Evolutionary conservation across 2,329 filamentous ascomycete genomes (phyloP), one percentile per base, ranked within the genome.

Genomic region (Claviceps citrina): DNA sequence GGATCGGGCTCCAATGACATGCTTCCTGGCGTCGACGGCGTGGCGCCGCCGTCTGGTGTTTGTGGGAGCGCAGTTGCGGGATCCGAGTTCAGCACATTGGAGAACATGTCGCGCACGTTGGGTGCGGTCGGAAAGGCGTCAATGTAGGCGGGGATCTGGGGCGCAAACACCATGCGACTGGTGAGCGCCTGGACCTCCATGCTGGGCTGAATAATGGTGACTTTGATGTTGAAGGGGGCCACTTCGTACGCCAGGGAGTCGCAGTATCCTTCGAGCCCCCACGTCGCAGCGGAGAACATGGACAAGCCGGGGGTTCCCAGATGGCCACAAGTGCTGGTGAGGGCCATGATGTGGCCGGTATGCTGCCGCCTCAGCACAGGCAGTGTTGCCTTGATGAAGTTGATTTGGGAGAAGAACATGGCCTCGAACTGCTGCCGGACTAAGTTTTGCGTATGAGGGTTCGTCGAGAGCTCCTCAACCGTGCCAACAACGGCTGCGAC

Each of bases 201-300:
- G 60, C 86, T 93, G 20, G 87, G 86, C 65, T 98, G 89, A 33
- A 98, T 81, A 49, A 96, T 87, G 31, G 86, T 95, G 59, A 96
- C 76, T 60, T 89, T 93, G 64, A 96, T 78, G 62, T 95, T 95
- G 66, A 96, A 96, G 0, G 91, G 91, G 0, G 89, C 83, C 47
- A 98, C 82, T 61, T 98, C 91, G 61, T 95, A 98, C 1, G 89
- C 87, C 19, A 98, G 70, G 44, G 84, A 85, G 62, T 96, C 89
- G 63, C 87, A 95, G 58, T 91, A 95, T 15, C 89, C 91, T 62
- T 96, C 91, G 27, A 95, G 72, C 1, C 86, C 91, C 86, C 89
- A 95, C 28, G 86, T 87, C 12, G 86, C 83, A 15, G 89, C 85
- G 48, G 86, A 91, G 58, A 93, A 91, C 67, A 93, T 83, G 41